Evolutionary conservation across 2,329 filamentous ascomycete species (phyloP).

Genomic region (Aspergillus bombycis): DNA sequence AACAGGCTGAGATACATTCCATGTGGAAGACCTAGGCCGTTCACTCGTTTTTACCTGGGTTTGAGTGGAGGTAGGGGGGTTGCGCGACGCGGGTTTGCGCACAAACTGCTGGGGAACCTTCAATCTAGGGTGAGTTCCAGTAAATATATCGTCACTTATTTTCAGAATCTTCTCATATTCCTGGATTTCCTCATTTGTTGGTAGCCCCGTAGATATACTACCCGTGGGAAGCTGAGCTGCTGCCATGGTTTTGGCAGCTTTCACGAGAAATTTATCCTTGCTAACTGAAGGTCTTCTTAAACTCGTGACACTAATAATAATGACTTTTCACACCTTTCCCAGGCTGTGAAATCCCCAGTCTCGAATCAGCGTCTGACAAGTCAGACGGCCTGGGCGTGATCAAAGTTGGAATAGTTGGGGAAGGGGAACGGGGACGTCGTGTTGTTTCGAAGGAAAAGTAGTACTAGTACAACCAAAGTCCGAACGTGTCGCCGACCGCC

Average conservation of each 20-base stretch:
- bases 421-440: neutral
- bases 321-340: conserved; percentile 10
- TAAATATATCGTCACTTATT: conserved; percentile 78
- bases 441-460: conserved; percentile 11
- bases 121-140: conserved; percentile 67
- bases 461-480: conserved; percentile 7
- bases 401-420: neutral
- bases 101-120: conserved; percentile 60
- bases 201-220: conserved; percentile 31
- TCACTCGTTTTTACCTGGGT: conserved; percentile 32
- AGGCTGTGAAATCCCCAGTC: neutral
- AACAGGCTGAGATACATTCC: conserved; percentile 18
- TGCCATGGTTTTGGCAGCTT: conserved; percentile 28
- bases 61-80: conserved; percentile 32
- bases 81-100: conserved; percentile 43
- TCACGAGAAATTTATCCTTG: conserved; percentile 1
- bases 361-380: conserved; percentile 5
- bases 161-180: conserved; percentile 80
- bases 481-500: neutral
- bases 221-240: conserved; percentile 37
- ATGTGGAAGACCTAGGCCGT: conserved; percentile 19
- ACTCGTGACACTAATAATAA: neutral
- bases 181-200: conserved; percentile 58
- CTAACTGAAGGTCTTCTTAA: neutral
- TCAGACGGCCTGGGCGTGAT: neutral